Evolutionary conservation across 257 asterid genomes (phyloP).

Genomic region (Solanum microdontum): DNA sequence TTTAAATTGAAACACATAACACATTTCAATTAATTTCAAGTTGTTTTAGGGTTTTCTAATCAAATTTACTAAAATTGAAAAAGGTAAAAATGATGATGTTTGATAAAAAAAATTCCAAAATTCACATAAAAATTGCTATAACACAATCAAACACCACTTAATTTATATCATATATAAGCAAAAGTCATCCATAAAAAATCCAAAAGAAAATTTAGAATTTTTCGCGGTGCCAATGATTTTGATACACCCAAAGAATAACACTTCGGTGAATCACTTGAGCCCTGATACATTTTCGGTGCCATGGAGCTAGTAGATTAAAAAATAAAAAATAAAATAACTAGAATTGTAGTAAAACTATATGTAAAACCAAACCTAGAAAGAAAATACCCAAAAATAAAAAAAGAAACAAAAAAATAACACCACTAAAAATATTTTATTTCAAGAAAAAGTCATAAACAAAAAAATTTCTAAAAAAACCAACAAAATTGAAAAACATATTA

Average conservation of each 20-base stretch:
- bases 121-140: slow-evolving; percentile 4
- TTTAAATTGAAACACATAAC: neutral
- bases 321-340: no score
- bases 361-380: neutral
- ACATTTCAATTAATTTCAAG: neutral
- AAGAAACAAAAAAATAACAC: neutral
- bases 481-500: neutral
- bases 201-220: slow-evolving; percentile 40
- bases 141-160: neutral
- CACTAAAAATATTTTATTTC: neutral
- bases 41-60: slow-evolving; percentile 39
- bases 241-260: neutral
- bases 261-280: no score
- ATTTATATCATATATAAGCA: neutral
- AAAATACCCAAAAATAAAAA: neutral
- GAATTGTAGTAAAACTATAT: neutral
- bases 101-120: neutral
- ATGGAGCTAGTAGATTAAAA: no score
- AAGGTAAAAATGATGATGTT: neutral
- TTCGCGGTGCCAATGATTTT: neutral
- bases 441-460: neutral
- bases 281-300: no score
- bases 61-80: neutral
- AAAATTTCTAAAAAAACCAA: neutral
- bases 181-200: neutral